Evolutionary conservation across 2,329 filamentous ascomycete genomes (phyloP), one percentile per base, ranked within the genome.

Genomic region (Verticillium tricorpus): DNA sequence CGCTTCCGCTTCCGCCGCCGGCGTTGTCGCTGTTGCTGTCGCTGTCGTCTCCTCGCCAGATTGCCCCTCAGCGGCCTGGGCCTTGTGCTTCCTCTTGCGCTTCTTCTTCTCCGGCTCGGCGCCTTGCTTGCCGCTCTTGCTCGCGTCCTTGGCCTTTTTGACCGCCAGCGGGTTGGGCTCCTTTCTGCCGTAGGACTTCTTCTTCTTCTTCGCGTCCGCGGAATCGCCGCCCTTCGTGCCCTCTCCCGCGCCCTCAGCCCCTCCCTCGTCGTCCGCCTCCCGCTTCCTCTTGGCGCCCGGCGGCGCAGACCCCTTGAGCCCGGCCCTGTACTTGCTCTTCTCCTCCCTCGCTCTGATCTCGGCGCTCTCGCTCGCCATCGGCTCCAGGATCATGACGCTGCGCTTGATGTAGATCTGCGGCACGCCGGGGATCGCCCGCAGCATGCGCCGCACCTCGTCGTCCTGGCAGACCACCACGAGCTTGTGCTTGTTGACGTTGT

Each of bases 381-480:
- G 89, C 74, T 91, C 86, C 58, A 80, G 70, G 56, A 80, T 79
- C 85, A 94, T 91, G 60, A 96, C 90, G 64, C 88, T 91, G 61
- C 90, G 82, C 66, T 88, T 87, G 67, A 94, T 89, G 72, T 94
- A 94, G 56, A 95, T 85, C 64, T 94, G 73, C 22, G 91, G 91
- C 57, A 92, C 89, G 22, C 90, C 91, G 28, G 85, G 82, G 22
- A 93, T 82, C n/a, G 75, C 76, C 58, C 90, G 82, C 77, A 94
- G 81, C 66, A 80, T 77, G 56, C 82, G 80, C 66, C 91, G 79
- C 56, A 91, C 81, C 52, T 86, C 84, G 28, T 80, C 74, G 65
- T 89, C 88, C 74, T 94, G 91, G 64, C 85, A 89, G 9, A 91
- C 91, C 22, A 94, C 88, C 14, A 92, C 85, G 71, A 94, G 94